phyloP scores from a whole-genome alignment of 2,329 filamentous ascomycete species.

The Hyphodiscus sp. region DNA sequence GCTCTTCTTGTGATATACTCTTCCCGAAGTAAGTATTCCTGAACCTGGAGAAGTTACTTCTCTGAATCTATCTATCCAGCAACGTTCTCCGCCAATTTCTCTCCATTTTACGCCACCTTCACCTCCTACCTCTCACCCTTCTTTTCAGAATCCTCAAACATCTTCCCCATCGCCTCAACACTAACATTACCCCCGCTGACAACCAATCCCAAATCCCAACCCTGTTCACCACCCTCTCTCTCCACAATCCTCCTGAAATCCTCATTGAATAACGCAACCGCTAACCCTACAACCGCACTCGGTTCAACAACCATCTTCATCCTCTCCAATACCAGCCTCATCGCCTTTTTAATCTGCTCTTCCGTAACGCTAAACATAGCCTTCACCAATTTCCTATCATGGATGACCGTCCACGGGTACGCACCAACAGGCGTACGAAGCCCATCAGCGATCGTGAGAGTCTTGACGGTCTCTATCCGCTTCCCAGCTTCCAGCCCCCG shows the following conservation, averaged over 20 bases:
- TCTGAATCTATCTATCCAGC: slow-evolving; percentile 6
- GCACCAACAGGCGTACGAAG: slow-evolving; percentile 75
- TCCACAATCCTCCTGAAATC: slow-evolving; percentile 70
- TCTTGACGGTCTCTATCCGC: slow-evolving; percentile 62
- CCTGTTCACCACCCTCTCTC: slow-evolving; percentile 60
- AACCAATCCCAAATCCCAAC: slow-evolving; percentile 64
- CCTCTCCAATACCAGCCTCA: slow-evolving; percentile 75
- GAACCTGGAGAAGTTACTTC: no score
- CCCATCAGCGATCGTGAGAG: slow-evolving; percentile 82
- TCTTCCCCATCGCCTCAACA: slow-evolving; percentile 44
- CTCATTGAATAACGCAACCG: slow-evolving; percentile 77
- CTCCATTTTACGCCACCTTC: slow-evolving; percentile 13
- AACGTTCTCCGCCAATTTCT: slow-evolving; percentile 19
- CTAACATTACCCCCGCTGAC: slow-evolving; percentile 56
- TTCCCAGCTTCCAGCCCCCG: slow-evolving; percentile 59
- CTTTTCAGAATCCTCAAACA: slow-evolving; percentile 35
- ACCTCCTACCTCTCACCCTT: slow-evolving; percentile 13
- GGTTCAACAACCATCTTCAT: slow-evolving; percentile 91
- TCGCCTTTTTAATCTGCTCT: slow-evolving; percentile 70
- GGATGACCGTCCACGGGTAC: slow-evolving; percentile 72
- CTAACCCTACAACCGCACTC: slow-evolving; percentile 76
- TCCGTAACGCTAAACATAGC: slow-evolving; percentile 72
- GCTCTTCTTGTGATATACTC: no score
- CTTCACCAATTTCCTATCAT: slow-evolving; percentile 60
- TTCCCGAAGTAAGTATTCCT: no score